Conservation (phyloP, 2,329 filamentous ascomycete species). For the Sporothrix luriei region DNA sequence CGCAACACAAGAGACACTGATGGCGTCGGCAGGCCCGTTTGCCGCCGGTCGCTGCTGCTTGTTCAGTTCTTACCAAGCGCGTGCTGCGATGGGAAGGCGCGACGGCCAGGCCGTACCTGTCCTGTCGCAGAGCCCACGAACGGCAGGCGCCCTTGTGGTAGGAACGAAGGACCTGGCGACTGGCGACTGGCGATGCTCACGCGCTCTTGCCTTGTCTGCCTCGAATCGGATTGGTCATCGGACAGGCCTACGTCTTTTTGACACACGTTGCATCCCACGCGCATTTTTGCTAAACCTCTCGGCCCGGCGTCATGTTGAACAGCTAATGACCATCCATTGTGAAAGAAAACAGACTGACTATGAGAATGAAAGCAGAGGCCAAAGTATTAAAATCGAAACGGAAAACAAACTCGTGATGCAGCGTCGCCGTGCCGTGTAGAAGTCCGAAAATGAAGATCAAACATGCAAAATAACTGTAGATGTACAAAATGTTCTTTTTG, state of each 20-base stretch:
- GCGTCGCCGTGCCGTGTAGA: conserved; percentile 5
- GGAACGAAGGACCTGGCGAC: too few relatives aligned
- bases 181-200: background rate
- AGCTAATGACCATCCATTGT: background rate
- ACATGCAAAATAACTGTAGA: conserved; percentile 11
- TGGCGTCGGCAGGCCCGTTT: conserved; percentile 24
- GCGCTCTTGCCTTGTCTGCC: background rate
- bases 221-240: background rate
- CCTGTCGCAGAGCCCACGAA: background rate
- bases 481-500: conserved; percentile 2
- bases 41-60: conserved; percentile 19
- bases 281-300: conserved; percentile 23
- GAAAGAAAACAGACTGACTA: background rate
- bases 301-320: conserved; percentile 25
- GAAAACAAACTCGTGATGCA: conserved; percentile 18
- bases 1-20: background rate
- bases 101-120: background rate
- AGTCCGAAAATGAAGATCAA: conserved; percentile 22
- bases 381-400: conserved; percentile 4
- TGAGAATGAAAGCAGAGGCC: conserved; percentile 12
- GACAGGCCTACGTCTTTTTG: conserved; percentile 15
- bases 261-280: conserved; percentile 11
- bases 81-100: background rate
- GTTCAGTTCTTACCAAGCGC: conserved; percentile 30
- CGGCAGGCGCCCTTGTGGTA: background rate